phyloP scores from a whole-genome alignment of 306 rosid genomes.

The Morella rubra region DNA sequence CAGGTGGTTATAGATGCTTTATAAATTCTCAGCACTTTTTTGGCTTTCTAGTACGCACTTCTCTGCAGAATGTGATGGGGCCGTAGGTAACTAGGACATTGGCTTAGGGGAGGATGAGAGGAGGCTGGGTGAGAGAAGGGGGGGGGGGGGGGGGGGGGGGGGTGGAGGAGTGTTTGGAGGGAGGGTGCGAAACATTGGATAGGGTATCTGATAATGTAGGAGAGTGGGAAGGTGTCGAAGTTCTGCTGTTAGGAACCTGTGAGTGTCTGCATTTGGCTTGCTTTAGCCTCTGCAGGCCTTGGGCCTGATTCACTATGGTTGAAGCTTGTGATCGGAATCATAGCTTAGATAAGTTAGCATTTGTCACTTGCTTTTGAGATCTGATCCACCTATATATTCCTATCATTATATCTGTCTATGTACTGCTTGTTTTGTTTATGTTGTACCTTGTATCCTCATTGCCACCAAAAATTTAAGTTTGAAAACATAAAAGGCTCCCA shows the following conservation, averaged over 20 bases:
- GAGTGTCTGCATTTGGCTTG: not conserved
- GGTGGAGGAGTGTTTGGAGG: not conserved
- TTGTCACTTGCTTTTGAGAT: not conserved
- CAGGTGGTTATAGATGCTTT: constrained; percentile 52
- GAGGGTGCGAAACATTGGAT: not conserved
- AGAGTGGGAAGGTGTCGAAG: not conserved
- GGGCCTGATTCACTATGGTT: not conserved
- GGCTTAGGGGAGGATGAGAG: not conserved
- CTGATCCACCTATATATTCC: not conserved
- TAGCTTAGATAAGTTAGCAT: not conserved
- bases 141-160: not conserved
- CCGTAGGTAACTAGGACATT: not conserved
- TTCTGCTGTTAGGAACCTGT: not conserved
- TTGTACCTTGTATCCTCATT: not conserved
- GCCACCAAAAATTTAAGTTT: not conserved
- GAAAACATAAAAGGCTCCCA: not conserved
- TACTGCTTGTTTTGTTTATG: not conserved
- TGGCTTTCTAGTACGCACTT: not conserved
- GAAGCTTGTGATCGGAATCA: constrained; percentile 8
- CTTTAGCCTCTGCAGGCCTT: not conserved
- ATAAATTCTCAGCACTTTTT: not conserved
- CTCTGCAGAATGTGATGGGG: not conserved
- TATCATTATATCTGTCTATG: not conserved
- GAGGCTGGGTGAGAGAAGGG: no score
- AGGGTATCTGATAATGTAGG: not conserved